These are phyloP conservation scores for Boletus bicolor DNA, from an alignment of 768 basidiomycete genomes.

Conservation along the genomic window DNA sequence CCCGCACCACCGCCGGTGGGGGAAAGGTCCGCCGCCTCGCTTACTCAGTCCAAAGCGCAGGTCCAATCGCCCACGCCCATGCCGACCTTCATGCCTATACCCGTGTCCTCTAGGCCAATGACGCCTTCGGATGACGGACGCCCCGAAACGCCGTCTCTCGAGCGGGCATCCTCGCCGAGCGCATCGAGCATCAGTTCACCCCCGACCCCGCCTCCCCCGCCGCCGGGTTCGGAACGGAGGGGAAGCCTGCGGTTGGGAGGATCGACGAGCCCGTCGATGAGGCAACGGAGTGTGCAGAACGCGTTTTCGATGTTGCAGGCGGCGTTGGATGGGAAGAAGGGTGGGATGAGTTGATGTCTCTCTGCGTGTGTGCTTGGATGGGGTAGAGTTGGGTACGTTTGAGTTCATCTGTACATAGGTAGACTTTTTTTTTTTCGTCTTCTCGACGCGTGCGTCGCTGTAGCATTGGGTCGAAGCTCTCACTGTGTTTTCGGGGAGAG, in stretches of 20 bases:
- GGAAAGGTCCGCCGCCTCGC: conserved; percentile 2
- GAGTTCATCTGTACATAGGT: not conserved
- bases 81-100: not conserved
- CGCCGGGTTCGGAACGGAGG: conserved; percentile 15
- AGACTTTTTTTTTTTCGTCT: not conserved
- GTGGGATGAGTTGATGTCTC: conserved; percentile 11
- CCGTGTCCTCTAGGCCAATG: conserved; percentile 4
- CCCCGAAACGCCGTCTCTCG: conserved; percentile 24
- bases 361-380: not conserved
- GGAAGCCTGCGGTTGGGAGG: conserved; percentile 18
- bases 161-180: conserved; percentile 26
- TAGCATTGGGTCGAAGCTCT: not conserved
- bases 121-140: conserved; percentile 36
- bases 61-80: not conserved
- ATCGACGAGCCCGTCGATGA: conserved; percentile 21
- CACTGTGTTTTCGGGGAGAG: not conserved
- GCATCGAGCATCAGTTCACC: conserved; percentile 24
- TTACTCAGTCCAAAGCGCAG: conserved; percentile 8
- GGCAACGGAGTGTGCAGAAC: conserved; percentile 22
- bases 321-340: conserved; percentile 27
- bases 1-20: conserved; percentile 25
- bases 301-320: conserved; percentile 29
- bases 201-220: conserved; percentile 24
- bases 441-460: not conserved
- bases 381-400: not conserved